Evolutionary conservation across 2,329 filamentous ascomycete genomes (phyloP), one percentile per base, ranked within the genome.

Genomic region (Colletotrichum tanaceti): DNA sequence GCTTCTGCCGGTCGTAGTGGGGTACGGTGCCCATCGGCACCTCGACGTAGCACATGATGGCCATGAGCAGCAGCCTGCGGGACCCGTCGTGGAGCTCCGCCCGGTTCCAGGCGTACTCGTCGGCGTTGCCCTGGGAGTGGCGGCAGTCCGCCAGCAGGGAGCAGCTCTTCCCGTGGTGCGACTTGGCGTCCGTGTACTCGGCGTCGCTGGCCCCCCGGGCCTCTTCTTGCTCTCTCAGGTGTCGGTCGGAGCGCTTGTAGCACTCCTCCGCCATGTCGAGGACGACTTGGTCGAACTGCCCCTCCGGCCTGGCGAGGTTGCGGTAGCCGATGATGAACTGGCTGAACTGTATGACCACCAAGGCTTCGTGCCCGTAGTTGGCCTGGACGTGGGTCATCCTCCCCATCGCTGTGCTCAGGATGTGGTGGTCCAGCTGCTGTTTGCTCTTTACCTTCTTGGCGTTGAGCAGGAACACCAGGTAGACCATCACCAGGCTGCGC

Each of bases 81-180:
- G 65, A 57, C 4, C 18, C 35, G 4, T 9, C 1, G 44, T 52
- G 58, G 2, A 58, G 28, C 28, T 54, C 49, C 2, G 38, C 22
- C n/a, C 55, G 49, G 6, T 43, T 1, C 32, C 18, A 35, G 4
- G 14, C 9, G 18, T 64, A 20, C 1, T 63, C 39, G 18, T n/a
- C n/a, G n/a, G n/a, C n/a, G n/a, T 41, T 22, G n/a, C 43, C 49
- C 3, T 35, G 57, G 7, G 58, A 58, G 1, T 70, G 50, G 9
- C 24, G 57, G 39, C 67, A 70, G 14, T 70, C 63, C 1, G 67
- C 67, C 28, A 70, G 44, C 4, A 55, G 14, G 6, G 52, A 65
- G 22, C 64, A 63, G n/a, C 50, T 58, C 3, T 58, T 44, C 6
- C 63, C 57, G 20, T 50, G 43, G 35, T 68, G 38, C 4, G 60